A percentile compares a stretch with the other conserved stretches of the same genome.
phyloP scores from a whole-genome alignment of 495 filamentous ascomycete genomes.

The Emericellopsis terricola region DNA sequence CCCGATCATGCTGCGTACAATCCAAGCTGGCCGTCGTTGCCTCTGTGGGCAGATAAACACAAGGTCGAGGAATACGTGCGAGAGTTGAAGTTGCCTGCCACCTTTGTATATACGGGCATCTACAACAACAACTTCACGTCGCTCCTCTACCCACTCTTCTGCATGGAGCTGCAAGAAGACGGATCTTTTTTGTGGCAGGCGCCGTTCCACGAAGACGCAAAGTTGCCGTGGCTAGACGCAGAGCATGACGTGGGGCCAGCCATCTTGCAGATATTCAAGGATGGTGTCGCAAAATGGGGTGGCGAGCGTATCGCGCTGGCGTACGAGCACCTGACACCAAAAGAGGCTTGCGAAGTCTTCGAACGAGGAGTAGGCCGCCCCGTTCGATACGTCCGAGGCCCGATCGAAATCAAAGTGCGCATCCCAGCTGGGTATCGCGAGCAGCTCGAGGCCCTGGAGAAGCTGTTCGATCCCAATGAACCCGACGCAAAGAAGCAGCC shows the following conservation, averaged over 20 bases:
- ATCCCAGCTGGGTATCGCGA: constrained; percentile 80
- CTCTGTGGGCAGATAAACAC: constrained; percentile 84
- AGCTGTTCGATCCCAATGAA: constrained; percentile 39
- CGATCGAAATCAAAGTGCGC: constrained; percentile 69
- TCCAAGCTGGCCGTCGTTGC: constrained; percentile 54
- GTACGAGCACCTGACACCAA: constrained; percentile 75
- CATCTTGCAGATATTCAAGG: constrained; percentile 87
- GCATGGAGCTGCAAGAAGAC: constrained; percentile 70
- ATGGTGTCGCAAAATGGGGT: constrained; percentile 78
- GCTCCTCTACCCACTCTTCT: constrained; percentile 80
- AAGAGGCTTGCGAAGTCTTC: constrained; percentile 66
- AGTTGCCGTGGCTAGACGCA: constrained; percentile 90
- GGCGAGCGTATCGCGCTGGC: constrained; percentile 82
- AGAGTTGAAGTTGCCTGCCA: constrained; percentile 64
- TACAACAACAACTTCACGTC: constrained; percentile 99
- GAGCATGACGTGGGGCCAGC: constrained; percentile 96
- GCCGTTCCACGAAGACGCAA: constrained; percentile 75
- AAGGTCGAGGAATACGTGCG: constrained; percentile 81
- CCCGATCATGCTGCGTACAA: constrained; percentile 73
- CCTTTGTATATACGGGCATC: constrained; percentile 89
- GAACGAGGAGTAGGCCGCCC: constrained; percentile 56
- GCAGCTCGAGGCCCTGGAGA: constrained; percentile 60
- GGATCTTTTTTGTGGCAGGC: constrained; percentile 87
- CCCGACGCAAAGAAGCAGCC: constrained; percentile 34
- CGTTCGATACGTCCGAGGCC: constrained; percentile 56